Evolutionary conservation across 495 filamentous ascomycete species (phyloP), one percentile per base, ranked within the genome.

Genomic region (Aspergillus bridgeri): DNA sequence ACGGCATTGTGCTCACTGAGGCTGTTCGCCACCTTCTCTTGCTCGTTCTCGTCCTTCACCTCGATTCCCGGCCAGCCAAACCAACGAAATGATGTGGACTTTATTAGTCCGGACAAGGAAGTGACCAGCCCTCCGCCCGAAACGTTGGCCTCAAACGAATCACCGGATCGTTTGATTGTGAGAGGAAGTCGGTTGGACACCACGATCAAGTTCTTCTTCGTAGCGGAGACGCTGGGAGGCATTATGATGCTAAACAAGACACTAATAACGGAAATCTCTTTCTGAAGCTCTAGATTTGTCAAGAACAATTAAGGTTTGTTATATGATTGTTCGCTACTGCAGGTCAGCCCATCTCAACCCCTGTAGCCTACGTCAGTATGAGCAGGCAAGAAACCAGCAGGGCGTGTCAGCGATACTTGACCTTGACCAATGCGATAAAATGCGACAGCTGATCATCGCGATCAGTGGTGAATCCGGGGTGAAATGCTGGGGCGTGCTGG

Each of bases 31-130:
- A 84, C 79, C 23, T 78, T 59, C 29, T 79, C 73, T 23, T 77
- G 75, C 3, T 84, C 75, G 24, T 53, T 54, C 2, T 27, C 46
- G 7, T 75, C 69, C 45, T 63, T 66, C 21, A 74, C 66, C 49
- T 92, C 86, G 17, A 92, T 71, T 5, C 92, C 92, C 0, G 92
- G 91, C 92, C 92, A 96, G 27, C 92, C 92, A 70, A 95, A 95
- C 92, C 92, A 96, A 60, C 86, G 84, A 72, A 96, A 96, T 43
- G 84, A 86, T 15, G 89, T 92, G 5, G 88, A 83, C 70, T 94
- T 95, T 64, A 87, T 87, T 59, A 96, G 73, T 17, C 92, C 92
- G 38, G 87, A 90, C 45, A 96, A 73, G 3, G 92, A 89, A 20
- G 89, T 93, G 53, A 96, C 92, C 9, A 96, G 83, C 8, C 92